Evolutionary conservation across 192 early-diverging fungal genomes (phyloP), one percentile per base, ranked within the genome.

Genomic region (Helicostylum pulchrum): DNA sequence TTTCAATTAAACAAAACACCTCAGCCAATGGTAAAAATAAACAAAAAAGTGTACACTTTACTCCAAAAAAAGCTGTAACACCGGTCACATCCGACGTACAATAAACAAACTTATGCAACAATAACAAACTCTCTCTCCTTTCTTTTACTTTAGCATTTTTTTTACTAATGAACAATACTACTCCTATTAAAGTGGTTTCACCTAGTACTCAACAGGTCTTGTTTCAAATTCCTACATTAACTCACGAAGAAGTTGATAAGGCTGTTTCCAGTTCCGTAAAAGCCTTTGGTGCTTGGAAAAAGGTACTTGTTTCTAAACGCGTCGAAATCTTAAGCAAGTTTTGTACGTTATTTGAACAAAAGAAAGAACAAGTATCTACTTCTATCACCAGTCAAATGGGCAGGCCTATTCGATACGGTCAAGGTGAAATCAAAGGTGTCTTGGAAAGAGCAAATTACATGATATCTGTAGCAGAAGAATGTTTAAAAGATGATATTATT

Each of bases 371-470:
- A 4, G 66, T 90, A 7, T 79, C 79, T 20, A 61, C 68, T 20
- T 82, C 83, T 31, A 71, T 93, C 45, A 72, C 87, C 0, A 69
- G 66, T 31, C 83, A 88, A 43, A 91, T 93, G 82, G 91, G 88
- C 17, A 72, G 90, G 45, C 91, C 91, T 9, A 58, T 83, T 20
- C 65, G 76, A 14, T 90, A 89, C 49, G 80, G 71, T 23, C 74
- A 62, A 5, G 85, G 87, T n/a, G 91, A 93, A 66, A 75, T 93
- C 53, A 80, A 82, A 61, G 91, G 88, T 11, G 83, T 88, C 14
- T 70, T 86, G 26, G 81, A 87, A 20, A 83, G 91, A 23, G 86
- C 86, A 20, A 67, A 74, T 15, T 85, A 90, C 61, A 80, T 93
- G 81, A 75, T 83, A 15, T 82, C 84, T 36, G 80, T 92, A 15